phyloP scores from a whole-genome alignment of 495 filamentous ascomycete genomes.

The Hyaloscypha bicolor region DNA sequence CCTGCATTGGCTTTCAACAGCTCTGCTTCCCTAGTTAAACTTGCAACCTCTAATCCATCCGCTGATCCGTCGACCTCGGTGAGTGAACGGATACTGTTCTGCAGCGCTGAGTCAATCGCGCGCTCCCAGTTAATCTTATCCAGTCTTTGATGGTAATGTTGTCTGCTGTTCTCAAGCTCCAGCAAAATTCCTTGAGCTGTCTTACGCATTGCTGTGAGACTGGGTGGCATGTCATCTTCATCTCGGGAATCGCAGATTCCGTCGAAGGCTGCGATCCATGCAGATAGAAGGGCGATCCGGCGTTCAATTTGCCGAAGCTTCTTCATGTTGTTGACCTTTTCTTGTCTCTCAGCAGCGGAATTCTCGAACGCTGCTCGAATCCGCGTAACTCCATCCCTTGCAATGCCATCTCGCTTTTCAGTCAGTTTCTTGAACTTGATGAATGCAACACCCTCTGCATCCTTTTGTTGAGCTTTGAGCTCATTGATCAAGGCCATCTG shows the following conservation, averaged over 20 bases:
- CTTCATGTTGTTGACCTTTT: constrained; percentile 78
- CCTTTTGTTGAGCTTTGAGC: constrained; percentile 87
- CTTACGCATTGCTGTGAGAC: constrained; percentile 76
- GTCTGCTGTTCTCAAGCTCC: constrained; percentile 85
- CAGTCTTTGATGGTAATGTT: constrained; percentile 84
- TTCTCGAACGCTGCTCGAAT: constrained; percentile 86
- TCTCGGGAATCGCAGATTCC: constrained; percentile 72
- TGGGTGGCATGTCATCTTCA: constrained; percentile 64
- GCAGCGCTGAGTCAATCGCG: constrained; percentile 80
- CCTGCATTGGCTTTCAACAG: constrained; percentile 81
- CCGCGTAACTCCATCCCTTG: constrained; percentile 79
- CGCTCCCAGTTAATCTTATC: constrained; percentile 83
- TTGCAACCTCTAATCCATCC: constrained; percentile 72
- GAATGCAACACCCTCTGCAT: constrained; percentile 84
- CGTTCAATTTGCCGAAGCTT: constrained; percentile 82
- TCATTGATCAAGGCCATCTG: constrained; percentile 93
- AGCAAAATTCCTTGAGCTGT: constrained; percentile 83
- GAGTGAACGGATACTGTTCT: constrained; percentile 79
- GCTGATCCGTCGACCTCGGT: constrained; percentile 67
- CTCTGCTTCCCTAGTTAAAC: constrained; percentile 79
- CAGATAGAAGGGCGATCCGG: constrained; percentile 77
- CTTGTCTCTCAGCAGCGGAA: constrained; percentile 73
- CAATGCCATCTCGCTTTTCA: constrained; percentile 76
- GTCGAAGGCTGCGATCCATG: constrained; percentile 95
- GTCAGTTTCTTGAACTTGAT: constrained; percentile 86